A percentile compares a stretch with the other conserved stretches of the same genome.
Conservation (phyloP, 1,139 yeast species). For the Candida tunisiensis region DNA sequence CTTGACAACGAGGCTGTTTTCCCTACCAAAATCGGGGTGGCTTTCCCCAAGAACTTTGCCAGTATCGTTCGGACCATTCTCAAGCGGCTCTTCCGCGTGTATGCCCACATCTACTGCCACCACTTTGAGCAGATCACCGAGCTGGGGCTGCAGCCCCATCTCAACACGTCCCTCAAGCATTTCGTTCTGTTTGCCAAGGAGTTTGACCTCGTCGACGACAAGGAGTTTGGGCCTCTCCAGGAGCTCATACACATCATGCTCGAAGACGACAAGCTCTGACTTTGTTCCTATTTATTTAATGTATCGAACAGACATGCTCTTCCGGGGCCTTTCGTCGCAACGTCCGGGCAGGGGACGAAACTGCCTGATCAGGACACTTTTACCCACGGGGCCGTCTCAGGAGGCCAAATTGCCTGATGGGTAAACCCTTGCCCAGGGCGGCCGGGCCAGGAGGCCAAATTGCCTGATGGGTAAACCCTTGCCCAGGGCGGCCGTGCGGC, state of each 20-base stretch:
- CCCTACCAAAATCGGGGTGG: conserved; percentile 81
- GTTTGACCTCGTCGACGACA: conserved; percentile 54
- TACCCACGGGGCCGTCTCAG: no score
- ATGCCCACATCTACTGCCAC: conserved; percentile 95
- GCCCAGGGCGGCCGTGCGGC: no score
- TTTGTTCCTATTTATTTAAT: no score
- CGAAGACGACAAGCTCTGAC: conserved; percentile 11
- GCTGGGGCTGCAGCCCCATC: conserved; percentile 78
- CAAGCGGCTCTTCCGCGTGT: conserved; percentile 85
- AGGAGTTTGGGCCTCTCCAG: conserved; percentile 85
- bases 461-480: no score
- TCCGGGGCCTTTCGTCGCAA: no score
- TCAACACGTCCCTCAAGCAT: conserved; percentile 89
- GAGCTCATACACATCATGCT: conserved; percentile 69
- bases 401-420: no score
- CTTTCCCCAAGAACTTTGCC: conserved; percentile 36
- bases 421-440: no score
- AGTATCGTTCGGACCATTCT: conserved; percentile 70
- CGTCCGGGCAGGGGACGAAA: no score
- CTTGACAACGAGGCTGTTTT: conserved; percentile 81
- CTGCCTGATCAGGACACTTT: no score
- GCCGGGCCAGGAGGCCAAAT: no score
- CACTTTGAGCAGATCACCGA: conserved; percentile 93
- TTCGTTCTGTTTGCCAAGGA: conserved; percentile 79
- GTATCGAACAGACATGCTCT: no score